A percentile compares a stretch with the other conserved stretches of the same genome.
Conservation (phyloP, 768 basidiomycete genomes). For the Suillus variegatus region DNA sequence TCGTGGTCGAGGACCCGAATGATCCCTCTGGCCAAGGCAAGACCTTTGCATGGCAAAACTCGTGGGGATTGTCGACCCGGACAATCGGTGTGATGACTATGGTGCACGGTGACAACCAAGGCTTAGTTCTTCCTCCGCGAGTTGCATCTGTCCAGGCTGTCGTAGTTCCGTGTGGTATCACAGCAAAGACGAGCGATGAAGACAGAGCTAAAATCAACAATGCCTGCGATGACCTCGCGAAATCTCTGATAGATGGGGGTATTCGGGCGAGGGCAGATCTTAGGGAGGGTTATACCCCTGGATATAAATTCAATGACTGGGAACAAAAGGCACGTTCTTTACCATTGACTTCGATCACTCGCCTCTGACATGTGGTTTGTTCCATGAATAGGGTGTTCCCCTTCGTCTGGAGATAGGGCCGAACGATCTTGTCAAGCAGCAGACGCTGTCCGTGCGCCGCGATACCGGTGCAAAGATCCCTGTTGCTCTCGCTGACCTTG, state of each 20-base stretch:
- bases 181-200: constrained; percentile 75
- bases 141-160: constrained; percentile 93
- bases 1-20: constrained; percentile 92
- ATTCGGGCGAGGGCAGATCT: constrained; percentile 89
- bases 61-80: constrained; percentile 96
- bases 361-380: constrained; percentile 3
- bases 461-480: constrained; percentile 66
- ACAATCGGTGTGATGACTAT: constrained; percentile 99
- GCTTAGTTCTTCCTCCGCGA: constrained; percentile 93
- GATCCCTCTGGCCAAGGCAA: constrained; percentile 68
- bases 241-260: constrained; percentile 67
- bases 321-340: constrained; percentile 79
- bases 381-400: constrained; percentile 76
- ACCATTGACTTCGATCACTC: neutral
- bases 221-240: constrained; percentile 77
- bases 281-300: constrained; percentile 95
- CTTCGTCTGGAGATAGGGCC: constrained; percentile 97
- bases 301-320: constrained; percentile 99
- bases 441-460: constrained; percentile 84
- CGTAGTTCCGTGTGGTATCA: constrained; percentile 92
- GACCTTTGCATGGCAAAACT: constrained; percentile 94
- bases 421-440: constrained; percentile 80
- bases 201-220: constrained; percentile 71
- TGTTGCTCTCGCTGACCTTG: constrained; percentile 51
- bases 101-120: constrained; percentile 98